Percentiles rank a stretch among this genome's conserved stretches.
These are phyloP conservation scores for Besnoitia besnoiti DNA, from an alignment of 169 alveolate species.

Conservation along the genomic window DNA sequence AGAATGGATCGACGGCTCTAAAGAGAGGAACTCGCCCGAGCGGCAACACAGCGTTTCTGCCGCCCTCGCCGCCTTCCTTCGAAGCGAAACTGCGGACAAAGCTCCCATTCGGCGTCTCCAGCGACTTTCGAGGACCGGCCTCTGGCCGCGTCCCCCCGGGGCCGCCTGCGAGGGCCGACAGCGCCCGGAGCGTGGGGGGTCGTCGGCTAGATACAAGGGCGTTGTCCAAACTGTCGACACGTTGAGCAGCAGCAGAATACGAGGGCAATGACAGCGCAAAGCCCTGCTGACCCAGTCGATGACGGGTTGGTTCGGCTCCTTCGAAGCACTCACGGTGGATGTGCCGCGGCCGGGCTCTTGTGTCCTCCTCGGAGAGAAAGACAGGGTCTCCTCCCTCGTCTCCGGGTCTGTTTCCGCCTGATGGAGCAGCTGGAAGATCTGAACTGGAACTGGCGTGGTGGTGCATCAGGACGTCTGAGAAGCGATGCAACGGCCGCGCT, in stretches of 20 bases:
- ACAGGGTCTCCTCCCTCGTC: not conserved
- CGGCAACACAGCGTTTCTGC: not conserved
- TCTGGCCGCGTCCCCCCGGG: not conserved
- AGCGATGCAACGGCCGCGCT: not conserved
- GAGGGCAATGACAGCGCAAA: not conserved
- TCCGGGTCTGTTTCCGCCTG: not conserved
- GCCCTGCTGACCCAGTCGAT: not conserved
- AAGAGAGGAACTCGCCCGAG: not conserved
- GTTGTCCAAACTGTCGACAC: too few relatives aligned
- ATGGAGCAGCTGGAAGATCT: too few relatives aligned
- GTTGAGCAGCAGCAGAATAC: not conserved
- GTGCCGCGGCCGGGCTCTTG: not conserved
- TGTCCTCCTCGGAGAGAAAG: not conserved
- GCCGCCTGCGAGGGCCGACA: not conserved
- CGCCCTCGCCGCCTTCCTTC: not conserved
- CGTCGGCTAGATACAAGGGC: not conserved
- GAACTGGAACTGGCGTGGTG: too few relatives aligned
- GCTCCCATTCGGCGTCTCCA: not conserved
- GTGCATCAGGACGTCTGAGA: not conserved
- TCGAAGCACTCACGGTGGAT: not conserved
- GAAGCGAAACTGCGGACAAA: not conserved
- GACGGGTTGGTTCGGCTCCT: not conserved
- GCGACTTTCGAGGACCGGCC: not conserved
- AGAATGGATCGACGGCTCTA: not conserved
- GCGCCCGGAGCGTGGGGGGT: not conserved